phyloP scores from a whole-genome alignment of 257 asterid genomes.

The Fraxinus americana region DNA sequence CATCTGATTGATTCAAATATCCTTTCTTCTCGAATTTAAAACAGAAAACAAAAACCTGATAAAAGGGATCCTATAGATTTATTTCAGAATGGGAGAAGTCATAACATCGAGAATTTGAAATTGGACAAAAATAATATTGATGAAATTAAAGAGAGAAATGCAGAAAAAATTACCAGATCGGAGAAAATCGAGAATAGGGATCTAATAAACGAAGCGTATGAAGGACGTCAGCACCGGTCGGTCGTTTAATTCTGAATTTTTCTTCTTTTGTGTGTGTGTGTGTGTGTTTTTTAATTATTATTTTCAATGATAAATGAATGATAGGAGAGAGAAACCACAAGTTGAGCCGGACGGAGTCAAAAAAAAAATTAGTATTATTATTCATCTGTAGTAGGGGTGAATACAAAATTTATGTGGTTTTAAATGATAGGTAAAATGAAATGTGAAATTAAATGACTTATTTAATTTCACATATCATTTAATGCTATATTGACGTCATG shows the following conservation, averaged over 20 bases:
- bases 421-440: too few relatives aligned
- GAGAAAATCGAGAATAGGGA: not conserved
- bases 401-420: too few relatives aligned
- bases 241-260: not conserved
- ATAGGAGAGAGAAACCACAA: not conserved
- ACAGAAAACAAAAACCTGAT: not conserved
- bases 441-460: too few relatives aligned
- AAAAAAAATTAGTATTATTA: too few relatives aligned
- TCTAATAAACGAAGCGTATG: not conserved
- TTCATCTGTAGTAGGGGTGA: too few relatives aligned
- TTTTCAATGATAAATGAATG: constrained; percentile 20
- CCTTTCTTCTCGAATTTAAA: not conserved
- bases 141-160: not conserved
- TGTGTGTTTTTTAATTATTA: not conserved
- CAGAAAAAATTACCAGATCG: not conserved
- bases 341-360: not conserved
- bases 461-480: too few relatives aligned
- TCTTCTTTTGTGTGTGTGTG: not conserved
- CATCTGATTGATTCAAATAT: constrained; percentile 36
- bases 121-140: not conserved
- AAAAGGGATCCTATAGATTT: not conserved
- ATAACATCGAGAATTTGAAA: not conserved
- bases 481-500: too few relatives aligned
- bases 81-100: not conserved
- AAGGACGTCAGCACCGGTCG: not conserved